These are phyloP conservation scores for Nicotiana tomentosiformis DNA, from an alignment of 257 asterid species.

Conservation along the genomic window DNA sequence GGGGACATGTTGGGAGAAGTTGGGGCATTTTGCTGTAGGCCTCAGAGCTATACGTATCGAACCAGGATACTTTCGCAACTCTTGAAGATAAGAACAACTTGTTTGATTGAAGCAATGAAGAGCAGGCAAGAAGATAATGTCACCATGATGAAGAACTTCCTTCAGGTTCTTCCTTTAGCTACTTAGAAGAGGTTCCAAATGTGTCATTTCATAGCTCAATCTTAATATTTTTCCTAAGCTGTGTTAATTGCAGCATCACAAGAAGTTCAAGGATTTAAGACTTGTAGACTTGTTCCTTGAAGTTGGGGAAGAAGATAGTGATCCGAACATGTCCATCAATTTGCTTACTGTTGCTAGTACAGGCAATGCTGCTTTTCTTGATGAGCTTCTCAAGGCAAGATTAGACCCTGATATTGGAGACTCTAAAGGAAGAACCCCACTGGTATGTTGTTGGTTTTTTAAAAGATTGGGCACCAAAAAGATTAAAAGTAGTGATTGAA, in stretches of 20 bases:
- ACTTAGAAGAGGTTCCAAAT: not conserved
- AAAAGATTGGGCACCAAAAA: too few relatives aligned
- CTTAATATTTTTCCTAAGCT: not conserved
- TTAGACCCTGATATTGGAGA: conserved; percentile 84
- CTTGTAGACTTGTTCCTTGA: conserved; percentile 58
- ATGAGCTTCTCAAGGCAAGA: conserved; percentile 82
- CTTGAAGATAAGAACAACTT: conserved; percentile 60
- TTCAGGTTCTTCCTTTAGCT: conserved; percentile 35
- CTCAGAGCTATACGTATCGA: conserved; percentile 71
- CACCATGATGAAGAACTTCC: conserved; percentile 69
- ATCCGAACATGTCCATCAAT: conserved; percentile 56
- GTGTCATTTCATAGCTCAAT: not conserved
- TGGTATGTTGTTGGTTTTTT: conserved; percentile 35
- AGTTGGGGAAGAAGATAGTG: conserved; percentile 51
- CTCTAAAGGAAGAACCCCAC: conserved; percentile 65
- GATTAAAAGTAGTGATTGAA: too few relatives aligned
- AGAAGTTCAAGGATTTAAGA: conserved; percentile 55
- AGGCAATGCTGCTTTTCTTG: conserved; percentile 87
- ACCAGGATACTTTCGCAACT: conserved; percentile 81
- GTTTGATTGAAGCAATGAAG: conserved; percentile 58
- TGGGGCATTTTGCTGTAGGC: conserved; percentile 69
- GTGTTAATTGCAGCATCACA: conserved; percentile 58
- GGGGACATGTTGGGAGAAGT: conserved; percentile 88
- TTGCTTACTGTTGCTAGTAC: conserved; percentile 73
- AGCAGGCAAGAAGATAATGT: conserved; percentile 57